phyloP scores from a whole-genome alignment of 2,329 filamentous ascomycete genomes.

The Pseudopithomyces maydicus region DNA sequence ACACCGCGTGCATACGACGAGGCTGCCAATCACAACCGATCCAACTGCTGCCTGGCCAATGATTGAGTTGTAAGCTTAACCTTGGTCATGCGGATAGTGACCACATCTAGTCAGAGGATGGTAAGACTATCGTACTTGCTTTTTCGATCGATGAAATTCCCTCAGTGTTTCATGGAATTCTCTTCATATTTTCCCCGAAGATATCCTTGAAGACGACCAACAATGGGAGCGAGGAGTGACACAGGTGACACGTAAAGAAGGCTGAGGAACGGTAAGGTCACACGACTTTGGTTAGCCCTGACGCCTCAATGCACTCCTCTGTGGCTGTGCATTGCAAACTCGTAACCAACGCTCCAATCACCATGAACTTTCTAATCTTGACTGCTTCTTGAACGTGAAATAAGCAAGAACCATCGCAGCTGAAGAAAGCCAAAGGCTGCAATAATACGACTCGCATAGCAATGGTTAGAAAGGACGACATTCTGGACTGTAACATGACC shows the following conservation, averaged over 20 bases:
- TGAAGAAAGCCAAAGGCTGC: neutral
- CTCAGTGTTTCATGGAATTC: too few relatives aligned
- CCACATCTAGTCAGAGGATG: neutral
- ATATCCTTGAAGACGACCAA: too few relatives aligned
- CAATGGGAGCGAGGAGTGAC: neutral
- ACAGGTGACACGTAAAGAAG: neutral
- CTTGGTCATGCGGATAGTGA: neutral
- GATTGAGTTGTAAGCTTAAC: neutral
- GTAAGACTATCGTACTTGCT: neutral
- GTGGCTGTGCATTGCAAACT: slow-evolving; percentile 3
- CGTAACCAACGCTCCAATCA: neutral
- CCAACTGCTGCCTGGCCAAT: neutral
- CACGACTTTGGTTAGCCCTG: neutral
- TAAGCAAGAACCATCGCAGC: neutral
- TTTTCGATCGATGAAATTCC: neutral
- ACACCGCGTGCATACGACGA: neutral
- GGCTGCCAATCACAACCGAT: slow-evolving; percentile 8
- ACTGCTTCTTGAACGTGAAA: neutral
- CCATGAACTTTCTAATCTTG: neutral
- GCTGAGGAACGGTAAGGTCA: neutral
- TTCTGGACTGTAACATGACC: neutral
- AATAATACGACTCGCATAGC: neutral
- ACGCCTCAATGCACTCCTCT: neutral
- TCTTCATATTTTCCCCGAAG: too few relatives aligned
- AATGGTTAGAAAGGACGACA: neutral